Conservation (phyloP, 306 rosid species). For the Malus domestica region ASM211411v1 NC_041797.1:14002001-14002500, state of each 20-base stretch:
- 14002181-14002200: neutral
- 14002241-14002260: slow-evolving; percentile 8
- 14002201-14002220: slow-evolving; percentile 23
- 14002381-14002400: neutral
- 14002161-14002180: slow-evolving; percentile 7
- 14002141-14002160: slow-evolving; percentile 12
- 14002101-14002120: slow-evolving; percentile 22
- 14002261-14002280: neutral
- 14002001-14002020: slow-evolving; percentile 23
- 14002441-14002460: slow-evolving; percentile 4
- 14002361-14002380: neutral
- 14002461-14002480: neutral
- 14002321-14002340: slow-evolving; percentile 11
- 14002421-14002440: neutral
- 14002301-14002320: slow-evolving; percentile 6
- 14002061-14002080: slow-evolving; percentile 35
- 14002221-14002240: slow-evolving; percentile 14
- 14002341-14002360: neutral
- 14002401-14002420: neutral
- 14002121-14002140: slow-evolving; percentile 9
- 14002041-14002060: slow-evolving; percentile 41
- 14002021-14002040: slow-evolving; percentile 36
- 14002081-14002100: slow-evolving; percentile 30
- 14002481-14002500: neutral
- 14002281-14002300: slow-evolving; percentile 21